Conservation (phyloP, 192 early-diverging fungal genomes). For the Phlyctochytrium arcticum region DNA sequence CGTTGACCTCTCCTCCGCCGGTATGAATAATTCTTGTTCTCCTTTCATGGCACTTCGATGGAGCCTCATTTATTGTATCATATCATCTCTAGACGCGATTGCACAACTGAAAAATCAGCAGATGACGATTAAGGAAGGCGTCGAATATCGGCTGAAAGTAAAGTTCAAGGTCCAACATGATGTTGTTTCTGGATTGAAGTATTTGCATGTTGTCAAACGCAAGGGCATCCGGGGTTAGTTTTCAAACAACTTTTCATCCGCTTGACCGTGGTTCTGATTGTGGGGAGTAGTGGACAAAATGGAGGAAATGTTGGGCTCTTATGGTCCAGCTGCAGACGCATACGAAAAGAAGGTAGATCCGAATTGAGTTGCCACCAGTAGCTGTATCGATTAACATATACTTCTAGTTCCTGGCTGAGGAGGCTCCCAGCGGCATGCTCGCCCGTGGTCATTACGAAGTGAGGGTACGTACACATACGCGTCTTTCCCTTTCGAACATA, state of each 20-base stretch:
- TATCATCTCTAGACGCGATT: slow-evolving; percentile 46
- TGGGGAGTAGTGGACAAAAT: slow-evolving; percentile 71
- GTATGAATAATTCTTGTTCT: slow-evolving; percentile 41
- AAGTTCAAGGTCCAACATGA: slow-evolving; percentile 93
- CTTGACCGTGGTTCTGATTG: neutral
- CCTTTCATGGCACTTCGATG: neutral
- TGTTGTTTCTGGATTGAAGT: slow-evolving; percentile 92
- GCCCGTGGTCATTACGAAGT: slow-evolving; percentile 90
- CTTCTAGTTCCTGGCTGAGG: slow-evolving; percentile 68
- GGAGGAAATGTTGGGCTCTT: slow-evolving; percentile 97
- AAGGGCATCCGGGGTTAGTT: slow-evolving; percentile 59
- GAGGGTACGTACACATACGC: slow-evolving; percentile 40
- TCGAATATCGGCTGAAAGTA: slow-evolving; percentile 89
- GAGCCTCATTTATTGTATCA: neutral
- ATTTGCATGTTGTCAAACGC: slow-evolving; percentile 90
- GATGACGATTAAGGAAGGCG: slow-evolving; percentile 95
- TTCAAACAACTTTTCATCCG: neutral
- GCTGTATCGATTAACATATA: neutral
- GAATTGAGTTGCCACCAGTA: neutral
- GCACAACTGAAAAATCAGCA: slow-evolving; percentile 64
- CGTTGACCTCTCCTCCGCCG: slow-evolving; percentile 69
- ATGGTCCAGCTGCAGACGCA: slow-evolving; percentile 71
- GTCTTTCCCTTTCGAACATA: neutral
- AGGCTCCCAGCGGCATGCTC: slow-evolving; percentile 88
- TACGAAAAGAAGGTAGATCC: slow-evolving; percentile 82